A percentile compares a stretch with the other conserved stretches of the same genome.
Conservation (phyloP, 2,329 filamentous ascomycete species). For the Laburnicola sp. region DNA sequence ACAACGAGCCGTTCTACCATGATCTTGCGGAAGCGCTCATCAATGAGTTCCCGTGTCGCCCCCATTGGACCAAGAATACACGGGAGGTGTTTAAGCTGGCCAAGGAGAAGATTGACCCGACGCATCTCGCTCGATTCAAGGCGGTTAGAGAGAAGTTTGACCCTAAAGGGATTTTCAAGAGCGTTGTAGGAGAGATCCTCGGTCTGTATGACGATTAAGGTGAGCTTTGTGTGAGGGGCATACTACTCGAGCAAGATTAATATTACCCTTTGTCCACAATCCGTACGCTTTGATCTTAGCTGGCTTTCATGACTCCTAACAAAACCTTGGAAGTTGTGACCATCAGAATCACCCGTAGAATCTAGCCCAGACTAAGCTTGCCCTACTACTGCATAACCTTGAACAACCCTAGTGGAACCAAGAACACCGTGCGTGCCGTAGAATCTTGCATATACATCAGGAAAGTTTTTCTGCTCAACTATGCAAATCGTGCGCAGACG, state of each 20-base stretch:
- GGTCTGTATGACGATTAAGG: slow-evolving; percentile 37
- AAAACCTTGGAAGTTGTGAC: too few relatives aligned
- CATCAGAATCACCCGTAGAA: too few relatives aligned
- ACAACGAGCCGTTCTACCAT: slow-evolving; percentile 56
- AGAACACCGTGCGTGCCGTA: too few relatives aligned
- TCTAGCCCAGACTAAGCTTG: too few relatives aligned
- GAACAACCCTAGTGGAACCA: too few relatives aligned
- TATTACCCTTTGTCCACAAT: too few relatives aligned
- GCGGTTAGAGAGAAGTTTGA: slow-evolving; percentile 54
- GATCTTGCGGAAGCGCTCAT: slow-evolving; percentile 53
- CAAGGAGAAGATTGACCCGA: slow-evolving; percentile 54
- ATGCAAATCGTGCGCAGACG: too few relatives aligned
- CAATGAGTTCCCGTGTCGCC: slow-evolving; percentile 56
- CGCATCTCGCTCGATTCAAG: slow-evolving; percentile 54
- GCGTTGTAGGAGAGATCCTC: slow-evolving; percentile 55
- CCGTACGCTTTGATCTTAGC: neutral
- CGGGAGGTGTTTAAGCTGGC: slow-evolving; percentile 52
- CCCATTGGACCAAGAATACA: slow-evolving; percentile 60
- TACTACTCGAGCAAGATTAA: too few relatives aligned
- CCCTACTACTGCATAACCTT: too few relatives aligned
- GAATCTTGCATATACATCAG: too few relatives aligned
- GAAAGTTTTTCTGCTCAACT: too few relatives aligned
- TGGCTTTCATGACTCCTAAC: slow-evolving; percentile 8
- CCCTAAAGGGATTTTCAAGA: slow-evolving; percentile 53
- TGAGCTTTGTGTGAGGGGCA: neutral